phyloP scores from a whole-genome alignment of 495 filamentous ascomycete species.

The Xylaria sp. region DNA sequence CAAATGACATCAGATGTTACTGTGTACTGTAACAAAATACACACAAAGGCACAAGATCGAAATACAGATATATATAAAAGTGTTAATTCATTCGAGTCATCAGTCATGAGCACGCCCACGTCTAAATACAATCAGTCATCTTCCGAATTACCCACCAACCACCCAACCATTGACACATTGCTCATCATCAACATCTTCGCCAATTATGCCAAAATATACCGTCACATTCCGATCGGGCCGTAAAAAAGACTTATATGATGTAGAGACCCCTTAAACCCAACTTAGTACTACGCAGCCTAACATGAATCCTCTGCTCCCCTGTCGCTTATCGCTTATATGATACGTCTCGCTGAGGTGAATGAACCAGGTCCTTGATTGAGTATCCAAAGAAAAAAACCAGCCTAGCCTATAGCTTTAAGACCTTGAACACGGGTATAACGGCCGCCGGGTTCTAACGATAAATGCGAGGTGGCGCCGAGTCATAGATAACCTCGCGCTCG shows the following conservation, averaged over 20 bases:
- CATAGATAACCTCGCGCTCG: constrained; percentile 65
- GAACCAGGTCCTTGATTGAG: not conserved
- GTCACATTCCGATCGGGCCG: not conserved
- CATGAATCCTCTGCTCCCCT: not conserved
- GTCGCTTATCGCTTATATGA: not conserved
- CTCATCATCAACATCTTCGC: not conserved
- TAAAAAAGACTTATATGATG: not conserved
- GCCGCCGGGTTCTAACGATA: constrained; percentile 34
- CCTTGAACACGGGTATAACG: not conserved
- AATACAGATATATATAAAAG: not conserved
- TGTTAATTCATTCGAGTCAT: constrained; percentile 21
- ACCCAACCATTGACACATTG: not conserved
- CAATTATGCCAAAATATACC: not conserved
- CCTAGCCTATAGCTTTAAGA: not conserved
- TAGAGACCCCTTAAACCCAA: not conserved
- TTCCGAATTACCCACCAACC: not conserved
- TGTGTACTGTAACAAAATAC: too few species aligned
- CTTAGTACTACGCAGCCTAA: not conserved
- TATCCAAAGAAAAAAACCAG: not conserved
- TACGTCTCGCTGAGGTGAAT: not conserved
- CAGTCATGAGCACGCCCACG: constrained; percentile 9
- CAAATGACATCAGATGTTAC: too few species aligned
- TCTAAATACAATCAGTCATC: constrained; percentile 22
- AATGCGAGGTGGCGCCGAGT: constrained; percentile 44
- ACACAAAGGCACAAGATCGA: not conserved